Evolutionary conservation across 345 rosid species (phyloP), one percentile per base, ranked within the genome.

Genomic region (Hibiscus mutabilis): DNA sequence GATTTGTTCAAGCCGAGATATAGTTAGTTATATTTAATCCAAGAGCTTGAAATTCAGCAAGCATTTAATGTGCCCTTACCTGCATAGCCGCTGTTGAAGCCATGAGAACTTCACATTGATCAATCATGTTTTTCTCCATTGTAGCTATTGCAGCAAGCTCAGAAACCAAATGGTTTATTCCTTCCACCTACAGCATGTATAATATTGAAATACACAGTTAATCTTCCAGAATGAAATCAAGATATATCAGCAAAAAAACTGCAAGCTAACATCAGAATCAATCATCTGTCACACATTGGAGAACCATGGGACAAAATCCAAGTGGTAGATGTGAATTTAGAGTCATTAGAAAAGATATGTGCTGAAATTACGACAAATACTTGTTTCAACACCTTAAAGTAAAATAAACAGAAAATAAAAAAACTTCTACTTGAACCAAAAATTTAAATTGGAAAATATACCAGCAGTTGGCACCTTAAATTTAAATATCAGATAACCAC

Each of bases 91-190:
- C 83, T 0, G 86, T 81, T 63, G 93, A 83, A 79, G 84, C 84
- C 83, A 94, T 79, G 11, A 94, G 82, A 76, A 82, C 68, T 84
- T 91, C 92, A 72, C 90, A 91, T 64, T 84, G 84, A n/a, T 73
- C 88, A 73, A 94, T 85, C 86, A 86, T 74, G 62, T 80, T 72
- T 35, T 79, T 87, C 82, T 90, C 97, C 44, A 69, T 78, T 42
- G 79, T 82, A 49, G 83, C 82, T 76, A 82, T 70, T 76, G 75
- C 69, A 64, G 93, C 92, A 66, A 94, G 92, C 76, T 86, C 91
- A 16, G 89, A 88, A 73, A 87, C 88, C 82, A 84, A 80, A 57
- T 69, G 74, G 61, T 83, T 84, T 82, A 83, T 85, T 60, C 75
- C 84, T 81, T 90, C 93, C 73, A 81, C 88, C 89, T 87, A 77